Base-by-base conservation (phyloP, 306 rosid genomes). In the Vigna radiata region DNA sequence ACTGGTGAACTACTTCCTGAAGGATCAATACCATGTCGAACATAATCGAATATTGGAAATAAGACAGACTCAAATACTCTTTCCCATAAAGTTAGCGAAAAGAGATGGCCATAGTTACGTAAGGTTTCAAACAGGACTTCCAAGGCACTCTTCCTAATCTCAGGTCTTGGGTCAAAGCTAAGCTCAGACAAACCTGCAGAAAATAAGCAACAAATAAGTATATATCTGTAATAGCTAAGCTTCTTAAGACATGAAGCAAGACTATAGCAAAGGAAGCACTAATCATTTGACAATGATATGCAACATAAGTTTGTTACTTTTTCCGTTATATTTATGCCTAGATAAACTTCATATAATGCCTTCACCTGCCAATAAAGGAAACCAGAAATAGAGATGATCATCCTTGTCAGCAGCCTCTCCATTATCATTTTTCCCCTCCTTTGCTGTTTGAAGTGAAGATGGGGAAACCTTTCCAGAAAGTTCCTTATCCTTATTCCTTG, bases 101-200 rank as follows among this genome's bases (percentile, higher is more conserved):
- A 96, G 80, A 86, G 99, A 79, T 96, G 98, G 58, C 99, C 99
- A 59, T 96, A 98, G 87, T 86, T 96, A 78, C 99, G 98, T 77
- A 96, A 87, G 78, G 97, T 91, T 76, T 91, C 98, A 85, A 96
- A 96, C 66, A 96, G 85, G 31, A 93, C 90, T 76, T 96, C 93
- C 75, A 96, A 84, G 82, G 99, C 96, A 83, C 89, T 90, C 87
- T 91, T 93, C 83, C 99, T 91, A 76, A 96, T 90, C 86, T 96
- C 99, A 9, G 98, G 96, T 88, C 99, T 91, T 56, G 94, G 96
- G 65, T 96, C 99, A 82, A 96, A 96, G 89, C 98, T 93, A 76
- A 96, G 98, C 85, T 96, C 98, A 8, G 99, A 96, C 84, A 96
- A 85, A 79, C 99, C 99, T 96, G 89, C 86, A 86, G 70, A 83